A percentile compares a stretch with the other conserved stretches of the same genome.
Conservation (phyloP, 768 basidiomycete species). For the Mycena epipterygia region DNA sequence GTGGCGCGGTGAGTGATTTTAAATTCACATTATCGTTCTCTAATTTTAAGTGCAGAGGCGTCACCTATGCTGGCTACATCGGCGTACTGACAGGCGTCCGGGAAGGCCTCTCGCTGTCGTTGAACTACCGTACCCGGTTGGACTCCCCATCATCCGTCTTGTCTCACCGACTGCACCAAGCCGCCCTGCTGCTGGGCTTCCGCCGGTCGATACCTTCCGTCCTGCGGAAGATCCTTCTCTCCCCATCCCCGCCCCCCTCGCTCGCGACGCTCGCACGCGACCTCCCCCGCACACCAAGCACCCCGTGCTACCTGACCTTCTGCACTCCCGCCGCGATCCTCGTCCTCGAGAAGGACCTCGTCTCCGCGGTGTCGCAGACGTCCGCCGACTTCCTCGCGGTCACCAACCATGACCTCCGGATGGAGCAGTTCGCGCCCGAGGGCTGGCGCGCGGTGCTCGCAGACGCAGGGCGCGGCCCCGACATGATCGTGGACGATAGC, state of each 20-base stretch:
- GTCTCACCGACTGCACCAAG: conserved; percentile 46
- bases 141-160: conserved; percentile 42
- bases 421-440: conserved; percentile 42
- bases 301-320: conserved; percentile 54
- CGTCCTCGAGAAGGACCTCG: conserved; percentile 52
- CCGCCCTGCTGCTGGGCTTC: conserved; percentile 47
- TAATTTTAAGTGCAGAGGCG: conserved; percentile 37
- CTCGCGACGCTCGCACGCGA: conserved; percentile 38
- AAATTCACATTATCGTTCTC: neutral
- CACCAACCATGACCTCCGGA: conserved; percentile 51
- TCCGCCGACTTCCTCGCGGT: conserved; percentile 48
- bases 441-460: conserved; percentile 39
- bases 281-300: conserved; percentile 39
- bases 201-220: conserved; percentile 49
- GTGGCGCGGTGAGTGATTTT: conserved; percentile 48
- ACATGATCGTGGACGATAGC: conserved; percentile 48
- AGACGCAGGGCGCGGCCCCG: conserved; percentile 21
- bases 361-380: conserved; percentile 35
- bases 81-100: conserved; percentile 55
- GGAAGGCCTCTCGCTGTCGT: conserved; percentile 51
- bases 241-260: conserved; percentile 42
- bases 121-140: conserved; percentile 51
- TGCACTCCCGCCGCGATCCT: conserved; percentile 48
- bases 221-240: conserved; percentile 49
- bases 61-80: conserved; percentile 57